Evolutionary conservation across 768 basidiomycete species (phyloP).

Genomic region (Amanita muscaria): DNA sequence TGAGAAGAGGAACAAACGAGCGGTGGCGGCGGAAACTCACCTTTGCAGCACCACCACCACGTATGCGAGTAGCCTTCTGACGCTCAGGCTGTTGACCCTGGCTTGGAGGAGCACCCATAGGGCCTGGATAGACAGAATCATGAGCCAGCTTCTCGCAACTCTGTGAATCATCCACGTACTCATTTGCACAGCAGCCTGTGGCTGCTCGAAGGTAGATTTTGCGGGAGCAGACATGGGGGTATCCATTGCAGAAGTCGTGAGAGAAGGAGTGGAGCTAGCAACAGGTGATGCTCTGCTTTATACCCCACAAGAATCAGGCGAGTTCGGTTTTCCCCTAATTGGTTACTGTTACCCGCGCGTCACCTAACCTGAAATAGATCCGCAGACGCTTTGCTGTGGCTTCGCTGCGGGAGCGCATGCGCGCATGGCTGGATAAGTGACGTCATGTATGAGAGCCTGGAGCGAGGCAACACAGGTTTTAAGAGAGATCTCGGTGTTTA

Average conservation of each 20-base stretch:
- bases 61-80: slow-evolving; percentile 46
- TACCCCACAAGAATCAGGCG: no score
- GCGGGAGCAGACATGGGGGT: slow-evolving; percentile 19
- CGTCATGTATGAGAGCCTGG: no score
- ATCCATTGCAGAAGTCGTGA: neutral
- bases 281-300: neutral
- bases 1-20: neutral
- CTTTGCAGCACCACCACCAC: slow-evolving; percentile 66
- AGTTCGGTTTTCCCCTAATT: no score
- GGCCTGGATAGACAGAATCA: slow-evolving; percentile 24
- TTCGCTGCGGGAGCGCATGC: no score
- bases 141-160: neutral
- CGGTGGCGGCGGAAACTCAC: slow-evolving; percentile 23
- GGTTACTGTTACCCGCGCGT: no score
- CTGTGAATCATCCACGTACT: slow-evolving; percentile 31
- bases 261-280: neutral
- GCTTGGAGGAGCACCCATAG: slow-evolving; percentile 31
- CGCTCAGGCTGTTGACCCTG: slow-evolving; percentile 22
- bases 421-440: no score
- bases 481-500: no score
- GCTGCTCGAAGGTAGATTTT: slow-evolving; percentile 40
- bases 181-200: slow-evolving; percentile 53
- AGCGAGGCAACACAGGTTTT: no score
- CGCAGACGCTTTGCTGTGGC: no score
- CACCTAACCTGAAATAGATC: no score